Evolutionary conservation across 2,329 filamentous ascomycete species (phyloP).

Genomic region (Aureobasidium sp.): DNA sequence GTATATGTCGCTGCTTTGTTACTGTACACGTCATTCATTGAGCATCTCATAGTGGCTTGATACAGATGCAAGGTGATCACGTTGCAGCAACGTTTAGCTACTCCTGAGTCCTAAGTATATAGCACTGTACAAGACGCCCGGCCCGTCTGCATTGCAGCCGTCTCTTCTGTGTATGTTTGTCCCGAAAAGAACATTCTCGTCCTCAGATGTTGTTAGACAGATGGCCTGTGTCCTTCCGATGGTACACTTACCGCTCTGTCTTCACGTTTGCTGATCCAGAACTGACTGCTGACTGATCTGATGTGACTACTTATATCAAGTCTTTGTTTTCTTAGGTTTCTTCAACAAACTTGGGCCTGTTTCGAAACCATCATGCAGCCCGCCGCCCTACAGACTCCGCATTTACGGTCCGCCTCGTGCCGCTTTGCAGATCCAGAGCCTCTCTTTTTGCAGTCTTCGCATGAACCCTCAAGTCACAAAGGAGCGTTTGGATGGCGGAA

Average conservation of each 20-base stretch:
- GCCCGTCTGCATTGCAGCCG: background rate
- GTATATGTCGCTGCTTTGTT: too few relatives aligned
- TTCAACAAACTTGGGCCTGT: background rate
- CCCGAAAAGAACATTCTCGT: too few relatives aligned
- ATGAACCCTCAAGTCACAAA: background rate
- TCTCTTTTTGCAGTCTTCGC: background rate
- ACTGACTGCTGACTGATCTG: too few relatives aligned
- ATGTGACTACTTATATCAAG: background rate
- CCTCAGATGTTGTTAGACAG: background rate
- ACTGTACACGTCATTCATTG: background rate
- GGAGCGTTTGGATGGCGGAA: background rate
- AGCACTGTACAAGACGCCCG: background rate
- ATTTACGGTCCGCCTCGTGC: background rate
- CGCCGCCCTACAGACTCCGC: background rate
- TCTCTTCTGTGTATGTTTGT: background rate
- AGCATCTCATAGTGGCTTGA: background rate
- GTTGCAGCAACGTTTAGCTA: background rate
- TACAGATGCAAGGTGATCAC: background rate
- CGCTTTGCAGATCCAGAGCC: slow-evolving; percentile 4
- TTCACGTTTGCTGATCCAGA: background rate
- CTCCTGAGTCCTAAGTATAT: background rate
- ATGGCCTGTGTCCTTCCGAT: too few relatives aligned
- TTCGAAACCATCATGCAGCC: background rate
- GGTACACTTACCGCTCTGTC: background rate
- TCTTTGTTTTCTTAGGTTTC: background rate